Percentiles rank a stretch among this genome's conserved stretches.
Evolutionary conservation across 1,139 yeast genomes (phyloP).

Genomic region (Yamadazyma atlantica): DNA sequence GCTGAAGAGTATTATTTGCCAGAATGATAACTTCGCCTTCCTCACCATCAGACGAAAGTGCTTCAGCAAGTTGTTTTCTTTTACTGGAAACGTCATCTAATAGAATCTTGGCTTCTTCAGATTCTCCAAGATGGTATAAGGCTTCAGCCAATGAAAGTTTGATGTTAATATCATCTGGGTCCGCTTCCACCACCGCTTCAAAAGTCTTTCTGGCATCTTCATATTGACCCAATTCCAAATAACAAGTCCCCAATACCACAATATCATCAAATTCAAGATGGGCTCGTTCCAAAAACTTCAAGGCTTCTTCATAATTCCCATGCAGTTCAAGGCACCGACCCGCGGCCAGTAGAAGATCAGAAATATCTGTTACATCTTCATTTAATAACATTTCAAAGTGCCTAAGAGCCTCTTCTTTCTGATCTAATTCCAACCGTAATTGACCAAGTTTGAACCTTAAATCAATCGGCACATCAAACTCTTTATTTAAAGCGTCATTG

Average conservation of each 20-base stretch:
- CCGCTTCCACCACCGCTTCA: slow-evolving; percentile 52
- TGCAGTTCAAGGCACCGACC: slow-evolving; percentile 71
- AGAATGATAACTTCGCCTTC: no score
- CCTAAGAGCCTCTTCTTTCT: slow-evolving; percentile 65
- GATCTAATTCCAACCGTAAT: slow-evolving; percentile 63
- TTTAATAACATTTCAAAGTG: slow-evolving; percentile 62
- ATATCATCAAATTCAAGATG: slow-evolving; percentile 44
- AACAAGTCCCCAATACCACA: slow-evolving; percentile 73
- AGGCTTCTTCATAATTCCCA: slow-evolving; percentile 71
- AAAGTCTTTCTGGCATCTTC: slow-evolving; percentile 69
- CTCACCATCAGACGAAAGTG: not conserved
- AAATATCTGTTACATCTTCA: slow-evolving; percentile 48
- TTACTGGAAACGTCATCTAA: slow-evolving; percentile 48
- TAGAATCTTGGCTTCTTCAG: slow-evolving; percentile 57
- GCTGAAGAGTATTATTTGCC: slow-evolving; percentile 24
- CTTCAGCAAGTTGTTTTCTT: slow-evolving; percentile 13
- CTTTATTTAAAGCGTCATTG: slow-evolving; percentile 22
- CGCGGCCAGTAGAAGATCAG: slow-evolving; percentile 75
- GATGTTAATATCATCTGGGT: slow-evolving; percentile 68
- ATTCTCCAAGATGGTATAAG: slow-evolving; percentile 68
- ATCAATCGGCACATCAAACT: slow-evolving; percentile 70
- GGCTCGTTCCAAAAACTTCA: slow-evolving; percentile 59
- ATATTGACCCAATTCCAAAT: slow-evolving; percentile 68
- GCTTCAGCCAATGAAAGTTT: slow-evolving; percentile 82
- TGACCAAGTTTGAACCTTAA: slow-evolving; percentile 79